Percentiles rank a stretch among this genome's conserved stretches.
These are phyloP conservation scores for Pyrrhoderma lamaoense DNA, from an alignment of 1,284 basidiomycete species.

Conservation along the genomic window DNA sequence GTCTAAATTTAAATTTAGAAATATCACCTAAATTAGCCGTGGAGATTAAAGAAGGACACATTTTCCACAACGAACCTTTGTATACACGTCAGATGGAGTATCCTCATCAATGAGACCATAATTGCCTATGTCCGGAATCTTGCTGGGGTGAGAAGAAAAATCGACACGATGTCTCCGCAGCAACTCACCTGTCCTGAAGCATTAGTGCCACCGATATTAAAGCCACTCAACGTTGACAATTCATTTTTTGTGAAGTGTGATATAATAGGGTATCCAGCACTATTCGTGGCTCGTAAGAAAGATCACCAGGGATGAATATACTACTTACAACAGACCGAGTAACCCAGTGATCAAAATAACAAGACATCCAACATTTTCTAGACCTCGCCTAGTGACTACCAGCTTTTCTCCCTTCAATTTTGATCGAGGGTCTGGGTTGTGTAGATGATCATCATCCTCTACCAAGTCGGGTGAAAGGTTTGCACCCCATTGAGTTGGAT, in stretches of 20 bases:
- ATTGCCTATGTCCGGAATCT: conserved; percentile 49
- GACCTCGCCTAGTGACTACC: conserved; percentile 41
- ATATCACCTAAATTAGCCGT: not conserved
- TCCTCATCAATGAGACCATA: conserved; percentile 59
- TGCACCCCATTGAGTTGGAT: conserved; percentile 17
- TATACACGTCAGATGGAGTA: conserved; percentile 50
- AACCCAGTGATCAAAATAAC: conserved; percentile 40
- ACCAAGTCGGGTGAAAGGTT: conserved; percentile 17
- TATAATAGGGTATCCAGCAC: conserved; percentile 45
- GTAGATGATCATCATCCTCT: conserved; percentile 29
- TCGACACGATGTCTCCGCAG: not conserved
- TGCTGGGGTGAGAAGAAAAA: conserved; percentile 5
- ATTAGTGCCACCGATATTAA: conserved; percentile 70
- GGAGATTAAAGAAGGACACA: no score
- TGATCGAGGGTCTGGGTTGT: conserved; percentile 39
- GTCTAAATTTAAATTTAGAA: conserved; percentile 2
- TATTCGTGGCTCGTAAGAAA: conserved; percentile 6
- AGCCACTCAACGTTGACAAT: conserved; percentile 36
- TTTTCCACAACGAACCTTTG: conserved; percentile 27
- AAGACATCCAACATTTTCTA: conserved; percentile 62
- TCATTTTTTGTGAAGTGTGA: conserved; percentile 37
- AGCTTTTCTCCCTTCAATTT: conserved; percentile 28
- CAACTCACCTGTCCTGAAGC: conserved; percentile 55
- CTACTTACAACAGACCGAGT: conserved; percentile 45
- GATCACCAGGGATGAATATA: not conserved